Percentiles rank a stretch among this genome's conserved stretches.
phyloP scores from a whole-genome alignment of 1,284 basidiomycete species.

The Cryptococcus depauperatus region DNA sequence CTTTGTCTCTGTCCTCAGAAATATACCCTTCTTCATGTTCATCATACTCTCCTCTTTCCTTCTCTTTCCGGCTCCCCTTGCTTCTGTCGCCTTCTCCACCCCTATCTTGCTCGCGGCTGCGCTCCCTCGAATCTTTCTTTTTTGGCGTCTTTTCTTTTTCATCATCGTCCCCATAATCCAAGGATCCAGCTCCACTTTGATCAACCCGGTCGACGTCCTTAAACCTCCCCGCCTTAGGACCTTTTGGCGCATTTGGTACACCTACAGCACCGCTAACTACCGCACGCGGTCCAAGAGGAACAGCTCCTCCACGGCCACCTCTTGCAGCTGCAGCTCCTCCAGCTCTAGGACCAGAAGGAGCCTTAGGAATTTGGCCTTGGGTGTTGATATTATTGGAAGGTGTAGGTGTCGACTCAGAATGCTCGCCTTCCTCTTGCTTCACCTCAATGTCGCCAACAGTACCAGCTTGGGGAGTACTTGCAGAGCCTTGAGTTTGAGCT shows the following conservation, averaged over 20 bases:
- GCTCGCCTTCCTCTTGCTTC: conserved; percentile 3
- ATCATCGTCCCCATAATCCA: conserved; percentile 34
- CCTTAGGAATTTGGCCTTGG: background rate
- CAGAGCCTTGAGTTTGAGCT: too few relatives aligned
- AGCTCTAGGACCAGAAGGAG: conserved; percentile 11
- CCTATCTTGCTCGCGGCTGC: conserved; percentile 12
- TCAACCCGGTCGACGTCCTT: conserved; percentile 40
- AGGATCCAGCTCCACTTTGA: conserved; percentile 15
- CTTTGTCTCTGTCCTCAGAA: conserved; percentile 6
- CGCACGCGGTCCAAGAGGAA: conserved; percentile 36
- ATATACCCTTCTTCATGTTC: conserved; percentile 1
- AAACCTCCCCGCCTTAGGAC: conserved; percentile 38
- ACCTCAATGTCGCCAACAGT: background rate
- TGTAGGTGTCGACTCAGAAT: background rate
- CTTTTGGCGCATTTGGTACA: conserved; percentile 20
- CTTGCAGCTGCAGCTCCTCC: conserved; percentile 23
- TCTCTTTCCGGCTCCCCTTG: conserved; percentile 1
- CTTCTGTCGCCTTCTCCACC: conserved; percentile 5
- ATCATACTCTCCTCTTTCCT: conserved; percentile 1
- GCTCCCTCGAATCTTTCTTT: conserved; percentile 8
- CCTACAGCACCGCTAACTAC: too few relatives aligned
- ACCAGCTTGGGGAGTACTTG: too few relatives aligned
- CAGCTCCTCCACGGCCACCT: conserved; percentile 31
- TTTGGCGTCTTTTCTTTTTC: conserved; percentile 4
- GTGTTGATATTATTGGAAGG: background rate